phyloP scores from a whole-genome alignment of 495 filamentous ascomycete genomes.

The Aspergillus indologenus region DNA sequence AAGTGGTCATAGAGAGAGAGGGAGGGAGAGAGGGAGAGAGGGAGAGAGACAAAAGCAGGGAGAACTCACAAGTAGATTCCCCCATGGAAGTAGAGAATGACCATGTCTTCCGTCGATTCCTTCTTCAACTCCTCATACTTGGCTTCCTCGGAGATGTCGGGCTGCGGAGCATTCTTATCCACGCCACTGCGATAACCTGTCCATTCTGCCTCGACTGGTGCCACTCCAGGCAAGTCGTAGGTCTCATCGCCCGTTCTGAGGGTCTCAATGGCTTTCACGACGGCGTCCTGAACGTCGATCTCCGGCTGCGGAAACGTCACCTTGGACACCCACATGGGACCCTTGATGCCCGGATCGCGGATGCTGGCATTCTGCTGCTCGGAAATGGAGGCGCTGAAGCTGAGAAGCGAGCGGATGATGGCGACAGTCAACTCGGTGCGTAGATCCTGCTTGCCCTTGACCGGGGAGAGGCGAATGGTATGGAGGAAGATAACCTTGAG shows the following conservation, averaged over 20 bases:
- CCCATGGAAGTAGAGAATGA: constrained; percentile 84
- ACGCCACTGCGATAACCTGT: constrained; percentile 66
- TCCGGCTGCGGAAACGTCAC: constrained; percentile 57
- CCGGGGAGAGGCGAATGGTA: constrained; percentile 60
- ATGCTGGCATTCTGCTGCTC: constrained; percentile 60
- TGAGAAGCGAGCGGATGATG: constrained; percentile 63
- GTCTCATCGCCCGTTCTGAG: constrained; percentile 50
- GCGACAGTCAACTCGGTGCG: constrained; percentile 70
- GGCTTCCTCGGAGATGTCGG: constrained; percentile 61
- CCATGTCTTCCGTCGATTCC: constrained; percentile 63
- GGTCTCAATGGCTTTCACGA: constrained; percentile 61
- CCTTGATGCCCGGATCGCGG: constrained; percentile 68
- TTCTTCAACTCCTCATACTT: constrained; percentile 72
- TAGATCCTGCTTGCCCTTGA: constrained; percentile 72
- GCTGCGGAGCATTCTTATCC: constrained; percentile 49
- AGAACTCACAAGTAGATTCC: constrained; percentile 73
- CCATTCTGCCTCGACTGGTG: constrained; percentile 80
- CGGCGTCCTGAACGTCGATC: constrained; percentile 53
- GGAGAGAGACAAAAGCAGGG: too few relatives aligned
- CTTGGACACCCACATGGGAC: constrained; percentile 75
- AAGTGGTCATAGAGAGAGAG: too few relatives aligned
- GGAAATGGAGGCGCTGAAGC: constrained; percentile 46
- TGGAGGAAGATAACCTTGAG: constrained; percentile 66
- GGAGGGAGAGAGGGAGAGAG: too few relatives aligned
- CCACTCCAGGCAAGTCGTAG: constrained; percentile 52